Evolutionary conservation across 2,329 filamentous ascomycete genomes (phyloP).

Genomic region (Penicillium sp.): DNA sequence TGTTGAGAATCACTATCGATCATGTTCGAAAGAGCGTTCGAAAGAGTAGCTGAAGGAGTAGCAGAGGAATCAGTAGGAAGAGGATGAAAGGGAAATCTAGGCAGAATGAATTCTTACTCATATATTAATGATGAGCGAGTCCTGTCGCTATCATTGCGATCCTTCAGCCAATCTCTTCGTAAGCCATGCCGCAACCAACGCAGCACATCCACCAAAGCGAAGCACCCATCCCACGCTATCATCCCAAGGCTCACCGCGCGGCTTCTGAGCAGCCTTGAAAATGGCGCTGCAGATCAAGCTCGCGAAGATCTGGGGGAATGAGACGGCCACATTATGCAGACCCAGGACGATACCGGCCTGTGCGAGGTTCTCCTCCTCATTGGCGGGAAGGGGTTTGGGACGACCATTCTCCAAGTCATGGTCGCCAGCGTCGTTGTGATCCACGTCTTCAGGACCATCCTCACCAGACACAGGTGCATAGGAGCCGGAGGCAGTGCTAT

Average conservation of each 20-base stretch:
- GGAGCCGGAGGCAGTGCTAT: conserved; percentile 6
- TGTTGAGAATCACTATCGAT: too few species aligned
- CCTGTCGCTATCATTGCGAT: not conserved
- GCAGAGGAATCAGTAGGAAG: too few species aligned
- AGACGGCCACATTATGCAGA: conserved; percentile 94
- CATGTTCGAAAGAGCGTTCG: too few species aligned
- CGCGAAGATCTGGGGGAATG: conserved; percentile 86
- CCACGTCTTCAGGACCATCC: conserved; percentile 8
- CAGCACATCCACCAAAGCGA: conserved; percentile 77
- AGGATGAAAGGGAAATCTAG: too few species aligned
- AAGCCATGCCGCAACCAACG: conserved; percentile 74
- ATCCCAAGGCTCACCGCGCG: conserved; percentile 79
- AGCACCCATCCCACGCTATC: conserved; percentile 85
- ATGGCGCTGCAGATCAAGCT: conserved; percentile 82
- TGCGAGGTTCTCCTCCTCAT: conserved; percentile 59
- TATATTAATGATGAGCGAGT: not conserved
- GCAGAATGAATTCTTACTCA: too few species aligned
- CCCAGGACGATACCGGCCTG: conserved; percentile 89
- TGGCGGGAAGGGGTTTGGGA: conserved; percentile 22
- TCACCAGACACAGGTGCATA: conserved; percentile 11
- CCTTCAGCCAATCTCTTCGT: conserved; percentile 69
- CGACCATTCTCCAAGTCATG: conserved; percentile 32
- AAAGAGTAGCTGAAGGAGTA: too few species aligned
- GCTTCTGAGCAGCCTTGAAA: conserved; percentile 85
- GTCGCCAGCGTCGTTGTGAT: conserved; percentile 1